Evolutionary conservation across 225 moss, liverwort and hornwort genomes (phyloP).

Genomic region (Pseudisothecium myosuroides): DNA sequence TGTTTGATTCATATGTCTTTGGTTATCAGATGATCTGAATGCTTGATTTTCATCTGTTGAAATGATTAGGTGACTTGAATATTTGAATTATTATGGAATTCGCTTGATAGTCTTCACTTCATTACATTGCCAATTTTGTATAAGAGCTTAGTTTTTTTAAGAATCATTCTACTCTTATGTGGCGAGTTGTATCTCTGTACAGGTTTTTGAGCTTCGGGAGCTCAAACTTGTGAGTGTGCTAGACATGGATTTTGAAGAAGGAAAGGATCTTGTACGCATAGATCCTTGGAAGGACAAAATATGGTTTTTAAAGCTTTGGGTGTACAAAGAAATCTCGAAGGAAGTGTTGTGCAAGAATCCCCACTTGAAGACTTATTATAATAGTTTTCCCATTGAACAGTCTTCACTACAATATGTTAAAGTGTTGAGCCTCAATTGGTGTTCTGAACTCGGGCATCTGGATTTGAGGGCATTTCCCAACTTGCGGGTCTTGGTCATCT

Average conservation of each 20-base stretch:
- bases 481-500: background rate
- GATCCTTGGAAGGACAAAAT: rapidly evolving
- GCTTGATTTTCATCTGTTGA: no score
- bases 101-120: no score
- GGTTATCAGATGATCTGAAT: no score
- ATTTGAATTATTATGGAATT: background rate
- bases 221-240: background rate
- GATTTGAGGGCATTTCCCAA: background rate
- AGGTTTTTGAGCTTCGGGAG: background rate
- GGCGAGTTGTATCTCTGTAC: background rate
- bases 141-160: background rate
- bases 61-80: background rate
- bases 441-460: background rate
- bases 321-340: rapidly evolving
- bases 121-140: rapidly evolving
- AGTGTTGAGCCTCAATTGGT: rapidly evolving
- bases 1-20: background rate
- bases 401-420: background rate
- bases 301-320: rapidly evolving
- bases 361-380: background rate
- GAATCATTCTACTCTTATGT: background rate
- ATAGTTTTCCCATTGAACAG: background rate
- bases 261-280: background rate
- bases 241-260: background rate
- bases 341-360: background rate